phyloP scores from a whole-genome alignment of 2,329 filamentous ascomycete species.

The Paraphaeosphaeria minitans region DNA sequence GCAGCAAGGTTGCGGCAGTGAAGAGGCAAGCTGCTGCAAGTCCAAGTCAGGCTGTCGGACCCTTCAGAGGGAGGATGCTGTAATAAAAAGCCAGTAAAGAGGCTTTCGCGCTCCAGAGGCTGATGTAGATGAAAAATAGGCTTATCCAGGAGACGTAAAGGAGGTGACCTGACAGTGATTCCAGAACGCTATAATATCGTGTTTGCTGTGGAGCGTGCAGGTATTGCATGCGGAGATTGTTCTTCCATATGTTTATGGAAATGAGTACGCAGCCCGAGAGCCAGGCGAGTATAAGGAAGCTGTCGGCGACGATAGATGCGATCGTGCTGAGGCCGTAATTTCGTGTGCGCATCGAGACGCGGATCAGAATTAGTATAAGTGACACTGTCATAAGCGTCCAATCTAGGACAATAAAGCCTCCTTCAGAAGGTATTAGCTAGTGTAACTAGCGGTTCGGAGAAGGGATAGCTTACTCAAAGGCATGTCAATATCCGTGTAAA shows the following conservation, averaged over 20 bases:
- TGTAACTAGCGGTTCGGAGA: background rate
- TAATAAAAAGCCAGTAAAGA: conserved; percentile 41
- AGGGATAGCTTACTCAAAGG: conserved; percentile 25
- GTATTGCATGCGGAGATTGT: conserved; percentile 34
- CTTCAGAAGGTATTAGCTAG: conserved; percentile 18
- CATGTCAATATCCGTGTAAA: conserved; percentile 29
- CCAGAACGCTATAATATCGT: conserved; percentile 34
- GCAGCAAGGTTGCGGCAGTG: conserved; percentile 32
- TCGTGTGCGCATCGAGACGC: conserved; percentile 26
- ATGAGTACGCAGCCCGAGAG: conserved; percentile 29
- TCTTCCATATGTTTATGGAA: conserved; percentile 38
- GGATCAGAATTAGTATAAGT: conserved; percentile 34
- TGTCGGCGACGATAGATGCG: conserved; percentile 28
- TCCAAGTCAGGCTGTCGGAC: conserved; percentile 19
- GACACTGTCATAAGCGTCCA: conserved; percentile 35
- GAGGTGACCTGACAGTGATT: conserved; percentile 28
- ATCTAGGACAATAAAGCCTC: conserved; percentile 36
- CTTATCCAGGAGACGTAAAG: conserved; percentile 41
- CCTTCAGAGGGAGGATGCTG: conserved; percentile 32
- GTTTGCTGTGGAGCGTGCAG: conserved; percentile 13
- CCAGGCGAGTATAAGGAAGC: conserved; percentile 32
- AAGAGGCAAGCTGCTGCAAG: conserved; percentile 28
- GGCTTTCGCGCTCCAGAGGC: conserved; percentile 35
- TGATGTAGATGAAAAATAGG: conserved; percentile 41
- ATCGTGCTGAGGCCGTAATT: conserved; percentile 18